Percentiles rank a stretch among this genome's conserved stretches.
These are phyloP conservation scores for Rhodamnia rubescens DNA, from an alignment of 345 rosid genomes.

Conservation along the genomic window DNA sequence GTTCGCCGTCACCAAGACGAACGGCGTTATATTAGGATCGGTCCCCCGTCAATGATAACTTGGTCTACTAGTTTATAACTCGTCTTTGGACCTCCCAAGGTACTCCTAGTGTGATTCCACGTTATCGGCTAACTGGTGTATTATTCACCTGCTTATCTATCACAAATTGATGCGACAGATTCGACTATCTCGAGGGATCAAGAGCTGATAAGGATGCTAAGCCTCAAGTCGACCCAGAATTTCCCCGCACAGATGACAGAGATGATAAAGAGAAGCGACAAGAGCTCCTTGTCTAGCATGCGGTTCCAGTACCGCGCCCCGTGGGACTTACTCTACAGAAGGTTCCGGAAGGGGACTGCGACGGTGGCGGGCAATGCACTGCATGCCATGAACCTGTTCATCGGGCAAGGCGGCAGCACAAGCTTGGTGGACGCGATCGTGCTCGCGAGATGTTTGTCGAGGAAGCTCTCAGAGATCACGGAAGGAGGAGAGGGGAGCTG, in stretches of 20 bases:
- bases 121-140: background rate
- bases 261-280: conserved; percentile 22
- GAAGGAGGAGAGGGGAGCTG: background rate
- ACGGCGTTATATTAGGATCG: conserved; percentile 11
- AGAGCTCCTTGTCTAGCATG: conserved; percentile 16
- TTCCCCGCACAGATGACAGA: conserved; percentile 26
- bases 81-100: conserved; percentile 7
- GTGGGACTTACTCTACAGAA: conserved; percentile 4
- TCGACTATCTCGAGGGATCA: conserved; percentile 6
- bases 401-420: conserved; percentile 38
- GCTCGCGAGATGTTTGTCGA: conserved; percentile 33
- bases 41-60: conserved; percentile 23
- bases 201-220: conserved; percentile 7
- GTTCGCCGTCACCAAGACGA: conserved; percentile 5
- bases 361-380: conserved; percentile 47
- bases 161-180: background rate
- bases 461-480: background rate
- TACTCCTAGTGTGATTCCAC: background rate
- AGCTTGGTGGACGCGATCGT: conserved; percentile 45
- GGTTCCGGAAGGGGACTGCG: conserved; percentile 25
- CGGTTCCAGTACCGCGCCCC: conserved; percentile 19
- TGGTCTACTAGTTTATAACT: conserved; percentile 26
- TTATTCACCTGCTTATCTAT: background rate
- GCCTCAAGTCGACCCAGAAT: conserved; percentile 7
- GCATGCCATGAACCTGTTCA: conserved; percentile 48